Conservation (phyloP, 2,329 filamentous ascomycete genomes). For the Apiospora rasikravindrae region DNA sequence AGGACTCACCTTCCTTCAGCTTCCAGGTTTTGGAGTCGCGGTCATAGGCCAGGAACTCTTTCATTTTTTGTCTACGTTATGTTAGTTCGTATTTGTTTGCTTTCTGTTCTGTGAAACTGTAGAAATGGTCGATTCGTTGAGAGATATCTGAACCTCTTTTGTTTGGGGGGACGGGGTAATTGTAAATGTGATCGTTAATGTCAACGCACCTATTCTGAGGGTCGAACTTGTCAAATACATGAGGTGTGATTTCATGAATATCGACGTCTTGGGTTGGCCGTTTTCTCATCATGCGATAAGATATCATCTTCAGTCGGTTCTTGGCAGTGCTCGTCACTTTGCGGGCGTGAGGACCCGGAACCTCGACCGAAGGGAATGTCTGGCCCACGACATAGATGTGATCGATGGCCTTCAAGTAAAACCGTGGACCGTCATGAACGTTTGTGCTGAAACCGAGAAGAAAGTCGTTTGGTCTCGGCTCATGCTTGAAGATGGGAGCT, state of each 20-base stretch:
- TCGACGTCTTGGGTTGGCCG: constrained; percentile 72
- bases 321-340: constrained; percentile 98
- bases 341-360: constrained; percentile 90
- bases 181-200: constrained; percentile 16
- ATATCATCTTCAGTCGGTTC: constrained; percentile 94
- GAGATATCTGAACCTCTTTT: constrained; percentile 13
- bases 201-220: constrained; percentile 70
- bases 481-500: constrained; percentile 90
- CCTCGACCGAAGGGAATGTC: constrained; percentile 87
- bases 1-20: constrained; percentile 71
- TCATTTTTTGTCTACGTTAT: constrained; percentile 78
- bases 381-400: constrained; percentile 92
- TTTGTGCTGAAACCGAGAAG: constrained; percentile 83
- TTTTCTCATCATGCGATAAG: constrained; percentile 84
- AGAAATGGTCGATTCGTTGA: background rate
- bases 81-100: constrained; percentile 10
- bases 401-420: constrained; percentile 87
- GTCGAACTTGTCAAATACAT: constrained; percentile 91
- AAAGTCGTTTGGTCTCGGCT: constrained; percentile 80
- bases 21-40: constrained; percentile 89
- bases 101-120: constrained; percentile 13
- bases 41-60: constrained; percentile 92
- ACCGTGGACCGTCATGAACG: constrained; percentile 75
- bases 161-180: constrained; percentile 2
- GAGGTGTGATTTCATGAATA: constrained; percentile 85